Evolutionary conservation across 768 basidiomycete genomes (phyloP), one percentile per base, ranked within the genome.

Genomic region (Phanerodontia chrysosporium): DNA sequence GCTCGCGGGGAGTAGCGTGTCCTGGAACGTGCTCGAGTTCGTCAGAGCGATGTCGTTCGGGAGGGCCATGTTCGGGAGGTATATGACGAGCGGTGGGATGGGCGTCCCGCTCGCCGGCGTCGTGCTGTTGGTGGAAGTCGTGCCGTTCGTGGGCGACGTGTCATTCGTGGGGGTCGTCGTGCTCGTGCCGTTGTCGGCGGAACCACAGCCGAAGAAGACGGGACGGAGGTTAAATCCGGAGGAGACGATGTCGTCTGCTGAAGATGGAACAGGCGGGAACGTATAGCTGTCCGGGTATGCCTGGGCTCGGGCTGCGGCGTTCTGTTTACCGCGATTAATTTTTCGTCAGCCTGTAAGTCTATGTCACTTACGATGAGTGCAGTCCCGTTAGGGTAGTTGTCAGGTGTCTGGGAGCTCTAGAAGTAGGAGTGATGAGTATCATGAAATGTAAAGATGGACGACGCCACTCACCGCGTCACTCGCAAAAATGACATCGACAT

Each of bases 131-230:
- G 90, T 90, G 73, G 91, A 89, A 0, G 86, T 86, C 7, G 87
- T 74, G 72, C 66, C 84, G 88, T 1, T 87, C 76, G 24, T 89
- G 89, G 4, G 79, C 80, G 7, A 74, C 76, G 10, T 35, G 7
- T 6, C 32, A 13, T 35, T 35, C 6, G 32, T 35, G 71, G 0
- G 75, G 64, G 7, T 74, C 76, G 10, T 35, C 32, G 32, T 13
- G 32, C 13, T 35, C 6, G 32, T 35, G 71, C 66, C 24, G 86
- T 86, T 44, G 86, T 80, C 10, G 85, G 55, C 67, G 14, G 85
- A 80, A 64, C 86, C 73, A 67, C 91, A 92, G 2, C 91, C 92
- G 73, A 91, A 92, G 75, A 93, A 91, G 0, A 87, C 87, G 2
- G 89, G 83, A 25, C 86, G 81, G 45, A 72, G 73, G 66, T 85